A percentile compares a stretch with the other conserved stretches of the same genome.
Evolutionary conservation across 2,329 filamentous ascomycete genomes (phyloP).

Genomic region (Fusarium caatingaense): DNA sequence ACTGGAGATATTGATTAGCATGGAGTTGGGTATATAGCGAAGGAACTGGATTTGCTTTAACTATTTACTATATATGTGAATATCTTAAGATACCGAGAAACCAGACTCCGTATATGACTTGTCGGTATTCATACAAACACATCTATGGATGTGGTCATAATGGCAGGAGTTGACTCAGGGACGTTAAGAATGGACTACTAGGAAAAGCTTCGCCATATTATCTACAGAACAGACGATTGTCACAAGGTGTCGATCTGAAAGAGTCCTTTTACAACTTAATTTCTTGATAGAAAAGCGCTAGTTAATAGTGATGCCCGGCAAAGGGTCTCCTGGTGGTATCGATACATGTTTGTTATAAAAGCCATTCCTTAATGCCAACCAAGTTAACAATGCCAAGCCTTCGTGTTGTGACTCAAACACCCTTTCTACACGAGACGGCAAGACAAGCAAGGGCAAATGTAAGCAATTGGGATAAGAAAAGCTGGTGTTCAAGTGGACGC

Average conservation of each 20-base stretch:
- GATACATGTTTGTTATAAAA: slow-evolving; percentile 7
- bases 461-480: slow-evolving; percentile 5
- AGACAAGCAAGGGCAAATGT: slow-evolving; percentile 19
- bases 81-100: not conserved
- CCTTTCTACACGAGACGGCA: slow-evolving; percentile 19
- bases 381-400: slow-evolving; percentile 1
- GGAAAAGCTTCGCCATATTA: not conserved
- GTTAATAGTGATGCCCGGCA: slow-evolving; percentile 19
- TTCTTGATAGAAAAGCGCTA: not conserved
- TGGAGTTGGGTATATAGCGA: slow-evolving; percentile 28
- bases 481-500: not conserved
- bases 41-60: not conserved
- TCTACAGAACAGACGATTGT: not conserved
- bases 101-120: not conserved
- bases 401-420: slow-evolving; percentile 20
- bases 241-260: not conserved
- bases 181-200: too few relatives aligned
- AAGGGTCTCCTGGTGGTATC: slow-evolving; percentile 18
- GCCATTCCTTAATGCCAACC: not conserved
- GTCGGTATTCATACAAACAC: too few relatives aligned
- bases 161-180: not conserved
- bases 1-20: slow-evolving; percentile 24
- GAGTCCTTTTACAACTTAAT: not conserved
- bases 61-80: not conserved
- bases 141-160: not conserved